phyloP scores from a whole-genome alignment of 495 filamentous ascomycete species.

The Amorphotheca resinae region DNA sequence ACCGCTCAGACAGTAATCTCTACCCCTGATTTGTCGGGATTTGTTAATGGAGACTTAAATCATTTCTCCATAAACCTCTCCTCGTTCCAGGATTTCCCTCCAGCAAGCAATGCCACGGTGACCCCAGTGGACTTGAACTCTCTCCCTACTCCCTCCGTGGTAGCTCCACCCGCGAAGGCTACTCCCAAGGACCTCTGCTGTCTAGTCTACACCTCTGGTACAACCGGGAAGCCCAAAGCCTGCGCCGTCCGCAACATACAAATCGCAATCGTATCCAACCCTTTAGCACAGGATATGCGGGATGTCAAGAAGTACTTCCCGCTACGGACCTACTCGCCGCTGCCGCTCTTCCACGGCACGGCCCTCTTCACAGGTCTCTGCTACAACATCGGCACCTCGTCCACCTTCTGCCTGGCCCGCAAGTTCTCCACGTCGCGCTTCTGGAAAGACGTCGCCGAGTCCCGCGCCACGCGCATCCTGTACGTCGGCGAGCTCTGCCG shows the following conservation, averaged over 20 bases:
- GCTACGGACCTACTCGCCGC: slow-evolving; percentile 17
- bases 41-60: slow-evolving; percentile 24
- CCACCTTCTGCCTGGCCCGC: slow-evolving; percentile 31
- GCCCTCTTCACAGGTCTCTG: slow-evolving; percentile 23
- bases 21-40: slow-evolving; percentile 33
- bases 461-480: slow-evolving; percentile 23
- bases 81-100: slow-evolving; percentile 24
- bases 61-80: slow-evolving; percentile 30
- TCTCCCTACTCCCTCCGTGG: slow-evolving; percentile 2
- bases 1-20: slow-evolving; percentile 21
- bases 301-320: slow-evolving; percentile 32
- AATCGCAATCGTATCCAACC: slow-evolving; percentile 24
- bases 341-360: slow-evolving; percentile 21
- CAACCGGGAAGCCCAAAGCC: slow-evolving; percentile 21
- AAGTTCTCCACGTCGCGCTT: slow-evolving; percentile 24
- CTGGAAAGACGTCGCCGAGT: slow-evolving; percentile 24
- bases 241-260: slow-evolving; percentile 16
- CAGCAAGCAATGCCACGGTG: background rate
- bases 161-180: slow-evolving; percentile 25
- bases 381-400: slow-evolving; percentile 29
- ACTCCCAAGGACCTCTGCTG: slow-evolving; percentile 10
- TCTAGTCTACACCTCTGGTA: slow-evolving; percentile 20
- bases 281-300: slow-evolving; percentile 26
- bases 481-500: slow-evolving; percentile 30
- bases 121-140: background rate